Percentiles rank a stretch among this genome's conserved stretches.
Conservation (phyloP, 805 yeast species). For the Komagataella populi region DNA sequence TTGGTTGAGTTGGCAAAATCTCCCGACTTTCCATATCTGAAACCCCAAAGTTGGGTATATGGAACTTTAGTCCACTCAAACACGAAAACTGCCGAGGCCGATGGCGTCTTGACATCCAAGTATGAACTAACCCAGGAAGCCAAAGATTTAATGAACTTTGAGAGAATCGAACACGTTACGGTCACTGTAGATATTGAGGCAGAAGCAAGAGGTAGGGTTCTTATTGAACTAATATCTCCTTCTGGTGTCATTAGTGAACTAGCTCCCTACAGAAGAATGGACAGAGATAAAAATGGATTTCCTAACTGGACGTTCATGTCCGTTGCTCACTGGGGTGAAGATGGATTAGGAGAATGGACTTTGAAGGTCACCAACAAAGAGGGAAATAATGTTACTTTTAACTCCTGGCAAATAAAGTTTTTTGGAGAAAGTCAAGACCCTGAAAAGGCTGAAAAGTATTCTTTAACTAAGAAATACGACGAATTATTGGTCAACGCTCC, state of each 20-base stretch:
- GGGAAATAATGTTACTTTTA: constrained; percentile 26
- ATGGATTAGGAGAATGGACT: constrained; percentile 73
- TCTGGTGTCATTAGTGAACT: constrained; percentile 58
- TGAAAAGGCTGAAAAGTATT: constrained; percentile 42
- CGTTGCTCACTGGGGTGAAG: constrained; percentile 97
- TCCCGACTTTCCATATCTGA: constrained; percentile 59
- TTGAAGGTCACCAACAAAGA: constrained; percentile 42
- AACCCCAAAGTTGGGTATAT: constrained; percentile 80
- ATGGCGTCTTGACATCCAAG: constrained; percentile 17
- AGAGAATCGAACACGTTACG: constrained; percentile 74
- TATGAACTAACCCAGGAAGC: constrained; percentile 33
- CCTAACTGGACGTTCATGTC: constrained; percentile 85
- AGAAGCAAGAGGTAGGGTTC: constrained; percentile 53
- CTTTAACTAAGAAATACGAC: constrained; percentile 31
- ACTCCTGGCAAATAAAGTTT: constrained; percentile 63
- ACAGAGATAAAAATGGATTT: constrained; percentile 46
- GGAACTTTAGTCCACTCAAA: constrained; percentile 20
- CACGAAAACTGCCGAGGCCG: constrained; percentile 16
- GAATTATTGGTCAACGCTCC: constrained; percentile 5
- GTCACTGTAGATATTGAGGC: constrained; percentile 63
- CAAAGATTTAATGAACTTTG: constrained; percentile 44
- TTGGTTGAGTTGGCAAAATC: constrained; percentile 58
- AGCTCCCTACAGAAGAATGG: constrained; percentile 54
- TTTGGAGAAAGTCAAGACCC: constrained; percentile 74
- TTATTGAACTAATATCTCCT: constrained; percentile 61